Evolutionary conservation across 306 rosid species (phyloP).

Genomic region (Cucurbita pepo): DNA sequence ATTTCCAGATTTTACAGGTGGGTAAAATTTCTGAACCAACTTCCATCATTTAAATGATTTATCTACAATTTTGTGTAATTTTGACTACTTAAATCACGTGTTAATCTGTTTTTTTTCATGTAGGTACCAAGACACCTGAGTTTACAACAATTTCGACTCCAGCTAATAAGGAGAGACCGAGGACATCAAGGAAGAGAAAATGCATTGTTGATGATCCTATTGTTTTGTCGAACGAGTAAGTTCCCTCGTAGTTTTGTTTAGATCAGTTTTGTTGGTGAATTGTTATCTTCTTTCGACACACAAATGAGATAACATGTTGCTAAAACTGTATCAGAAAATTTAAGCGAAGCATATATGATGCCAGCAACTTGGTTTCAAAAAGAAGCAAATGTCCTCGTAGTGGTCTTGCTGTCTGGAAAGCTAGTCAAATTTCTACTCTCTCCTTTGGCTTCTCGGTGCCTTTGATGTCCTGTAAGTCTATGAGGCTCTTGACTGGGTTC

Average conservation of each 20-base stretch:
- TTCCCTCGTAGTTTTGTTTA: not conserved
- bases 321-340: conserved; percentile 36
- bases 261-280: not conserved
- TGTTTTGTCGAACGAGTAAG: conserved; percentile 51
- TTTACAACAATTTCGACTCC: conserved; percentile 40
- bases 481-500: not conserved
- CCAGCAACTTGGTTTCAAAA: conserved; percentile 40
- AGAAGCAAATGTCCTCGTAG: conserved; percentile 26
- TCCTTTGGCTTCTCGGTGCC: conserved; percentile 36
- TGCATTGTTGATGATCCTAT: conserved; percentile 23
- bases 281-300: not conserved
- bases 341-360: conserved; percentile 24
- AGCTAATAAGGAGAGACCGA: conserved; percentile 21
- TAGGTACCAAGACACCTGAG: conserved; percentile 38
- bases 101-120: not conserved
- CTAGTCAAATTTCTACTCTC: conserved; percentile 18
- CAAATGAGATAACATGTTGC: not conserved
- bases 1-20: conserved; percentile 27
- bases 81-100: not conserved
- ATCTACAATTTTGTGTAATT: not conserved
- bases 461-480: conserved; percentile 46
- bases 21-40: conserved; percentile 3
- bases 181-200: conserved; percentile 48
- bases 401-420: conserved; percentile 20
- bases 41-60: not conserved